Percentiles rank a stretch among this genome's conserved stretches.
These are phyloP conservation scores for Termitomyces sp. DNA, from an alignment of 768 basidiomycete species.

Conservation along the genomic window DNA sequence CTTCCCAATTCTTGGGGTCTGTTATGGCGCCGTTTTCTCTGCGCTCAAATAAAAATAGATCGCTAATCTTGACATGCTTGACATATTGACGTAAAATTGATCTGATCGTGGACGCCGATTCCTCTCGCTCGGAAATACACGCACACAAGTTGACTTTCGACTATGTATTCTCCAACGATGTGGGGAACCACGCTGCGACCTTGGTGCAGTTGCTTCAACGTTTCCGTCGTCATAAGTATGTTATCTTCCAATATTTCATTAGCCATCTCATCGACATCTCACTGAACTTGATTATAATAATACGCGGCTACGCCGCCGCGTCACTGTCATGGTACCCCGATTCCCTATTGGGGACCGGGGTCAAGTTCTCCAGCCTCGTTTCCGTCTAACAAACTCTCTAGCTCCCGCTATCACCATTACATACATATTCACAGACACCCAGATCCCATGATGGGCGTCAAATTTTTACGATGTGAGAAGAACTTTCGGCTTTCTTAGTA, in stretches of 20 bases:
- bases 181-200: not conserved
- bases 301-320: too few relatives aligned
- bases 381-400: not conserved
- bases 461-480: not conserved
- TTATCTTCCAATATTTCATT: not conserved
- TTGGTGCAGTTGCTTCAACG: not conserved
- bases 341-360: not conserved
- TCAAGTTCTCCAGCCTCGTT: not conserved
- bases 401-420: not conserved
- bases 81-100: too few relatives aligned
- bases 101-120: too few relatives aligned
- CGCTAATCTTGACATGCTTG: too few relatives aligned
- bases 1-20: too few relatives aligned
- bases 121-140: not conserved
- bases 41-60: too few relatives aligned
- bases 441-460: not conserved
- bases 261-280: not conserved
- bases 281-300: not conserved
- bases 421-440: not conserved
- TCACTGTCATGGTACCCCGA: not conserved
- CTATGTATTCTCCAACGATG: not conserved
- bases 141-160: not conserved
- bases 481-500: not conserved
- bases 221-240: not conserved
- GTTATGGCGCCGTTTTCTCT: too few relatives aligned